phyloP scores from a whole-genome alignment of 139 green algal species.

The Asterochloris sp. region DNA sequence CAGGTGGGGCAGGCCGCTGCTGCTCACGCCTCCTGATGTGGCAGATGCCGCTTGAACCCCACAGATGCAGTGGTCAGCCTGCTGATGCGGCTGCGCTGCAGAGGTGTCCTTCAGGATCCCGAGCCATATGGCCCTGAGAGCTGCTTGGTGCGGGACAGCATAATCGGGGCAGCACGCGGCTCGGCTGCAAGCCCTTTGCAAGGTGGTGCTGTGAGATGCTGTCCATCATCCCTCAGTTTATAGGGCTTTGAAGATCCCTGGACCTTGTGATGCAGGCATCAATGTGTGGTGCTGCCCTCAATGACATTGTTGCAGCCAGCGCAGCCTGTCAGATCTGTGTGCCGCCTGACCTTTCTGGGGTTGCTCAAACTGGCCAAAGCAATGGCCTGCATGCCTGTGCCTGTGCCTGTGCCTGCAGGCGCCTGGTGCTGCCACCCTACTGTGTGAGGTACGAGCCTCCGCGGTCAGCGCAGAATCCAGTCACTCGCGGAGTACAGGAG shows the following conservation, averaged over 20 bases:
- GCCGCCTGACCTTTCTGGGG: not conserved
- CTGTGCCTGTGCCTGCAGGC: conserved; percentile 8
- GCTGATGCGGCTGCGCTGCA: not conserved
- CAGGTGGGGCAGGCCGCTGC: not conserved
- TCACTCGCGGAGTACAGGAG: conserved; percentile 1
- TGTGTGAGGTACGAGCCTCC: not conserved
- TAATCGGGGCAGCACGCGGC: not conserved
- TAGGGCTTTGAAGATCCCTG: no score
- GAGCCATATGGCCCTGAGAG: not conserved
- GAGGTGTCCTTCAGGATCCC: not conserved
- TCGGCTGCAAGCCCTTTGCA: not conserved
- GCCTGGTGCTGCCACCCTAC: conserved; percentile 25
- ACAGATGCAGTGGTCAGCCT: not conserved
- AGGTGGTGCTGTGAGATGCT: no score
- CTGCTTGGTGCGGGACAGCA: not conserved
- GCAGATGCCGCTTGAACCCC: not conserved
- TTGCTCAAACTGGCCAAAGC: not conserved
- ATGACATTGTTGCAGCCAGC: not conserved
- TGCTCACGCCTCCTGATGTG: conserved; percentile 3
- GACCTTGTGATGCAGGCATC: not conserved
- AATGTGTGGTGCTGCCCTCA: not conserved
- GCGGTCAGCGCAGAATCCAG: not conserved
- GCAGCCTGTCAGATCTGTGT: not conserved
- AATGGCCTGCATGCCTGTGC: not conserved
- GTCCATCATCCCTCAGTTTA: no score